Evolutionary conservation across 1,284 basidiomycete species (phyloP), one percentile per base, ranked within the genome.

Genomic region (Ceratobasidium sp.): DNA sequence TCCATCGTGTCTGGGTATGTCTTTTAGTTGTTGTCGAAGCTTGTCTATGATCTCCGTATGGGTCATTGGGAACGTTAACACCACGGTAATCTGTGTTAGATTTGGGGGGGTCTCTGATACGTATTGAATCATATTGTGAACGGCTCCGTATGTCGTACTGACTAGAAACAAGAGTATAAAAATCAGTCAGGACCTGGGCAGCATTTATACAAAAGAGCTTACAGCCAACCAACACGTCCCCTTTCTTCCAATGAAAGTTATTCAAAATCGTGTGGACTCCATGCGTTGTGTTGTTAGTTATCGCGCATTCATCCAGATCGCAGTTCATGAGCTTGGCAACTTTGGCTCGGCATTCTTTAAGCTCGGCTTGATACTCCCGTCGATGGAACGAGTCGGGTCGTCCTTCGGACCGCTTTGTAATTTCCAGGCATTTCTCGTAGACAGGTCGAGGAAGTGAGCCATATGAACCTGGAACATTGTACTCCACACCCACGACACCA

Each of bases 361-460:
- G 79, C 41, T 84, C 75, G 1, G 83, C 79, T 18, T 80, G 76
- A 71, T 81, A 85, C 0, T 79, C 77, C 39, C 86, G 73, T 3
- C 86, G 85, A 53, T 87, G 82, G 79, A 90, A 92, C 23, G 80
- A 80, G 79, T 93, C 92, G 0, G 90, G 88, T 72, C 85, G 86
- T 0, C 80, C 76, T 78, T 93, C 92, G 28, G 85, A 81, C 75
- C 85, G 77, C 14, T 83, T 79, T 0, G 81, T 79, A 9, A 89
- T 77, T 30, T 82, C 79, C 34, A 84, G 80, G 76, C 83, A 84
- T 23, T 84, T 85, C 39, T 83, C 82, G 21, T 85, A 78, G 16
- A 94, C 90, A 6, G 88, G 86, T 1, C 81, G 79, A 0, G 92
- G 90, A 0, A 86, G 79, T 1, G 91, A 86, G 2, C 92, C 92